phyloP scores from a whole-genome alignment of 306 rosid species.

The Vigna hirtella region DNA sequence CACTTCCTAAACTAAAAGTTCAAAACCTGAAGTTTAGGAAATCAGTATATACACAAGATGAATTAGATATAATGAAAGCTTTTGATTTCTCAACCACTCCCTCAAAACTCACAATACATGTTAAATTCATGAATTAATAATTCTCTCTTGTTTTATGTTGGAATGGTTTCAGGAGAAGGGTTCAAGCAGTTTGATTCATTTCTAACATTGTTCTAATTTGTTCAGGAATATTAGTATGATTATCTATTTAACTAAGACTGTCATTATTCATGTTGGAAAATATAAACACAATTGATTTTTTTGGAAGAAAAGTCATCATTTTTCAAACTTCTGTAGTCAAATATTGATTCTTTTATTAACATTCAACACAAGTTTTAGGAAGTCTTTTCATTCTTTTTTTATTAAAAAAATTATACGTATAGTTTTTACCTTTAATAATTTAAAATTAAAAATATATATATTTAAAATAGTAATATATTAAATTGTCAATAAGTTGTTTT shows the following conservation, averaged over 20 bases:
- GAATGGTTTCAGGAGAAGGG: neutral
- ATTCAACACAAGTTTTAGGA: too few species aligned
- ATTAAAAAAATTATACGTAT: too few species aligned
- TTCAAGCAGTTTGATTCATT: neutral
- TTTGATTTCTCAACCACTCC: neutral
- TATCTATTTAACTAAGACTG: neutral
- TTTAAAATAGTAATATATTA: too few species aligned
- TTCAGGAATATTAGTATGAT: neutral
- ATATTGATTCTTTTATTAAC: too few species aligned
- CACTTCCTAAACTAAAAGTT: neutral
- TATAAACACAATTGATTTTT: too few species aligned
- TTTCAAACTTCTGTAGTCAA: too few species aligned
- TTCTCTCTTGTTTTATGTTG: neutral
- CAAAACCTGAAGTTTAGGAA: conserved; percentile 17
- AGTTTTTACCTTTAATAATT: too few species aligned
- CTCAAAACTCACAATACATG: neutral
- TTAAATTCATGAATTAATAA: neutral
- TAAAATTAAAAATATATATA: too few species aligned
- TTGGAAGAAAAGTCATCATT: too few species aligned
- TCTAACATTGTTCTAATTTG: neutral
- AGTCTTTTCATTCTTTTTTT: too few species aligned
- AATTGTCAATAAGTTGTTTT: too few species aligned
- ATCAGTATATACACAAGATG: too few species aligned
- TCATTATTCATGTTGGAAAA: neutral
- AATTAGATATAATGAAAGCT: neutral